phyloP scores from a whole-genome alignment of 225 moss, liverwort and hornwort genomes.

The Polytrichum commune region DNA sequence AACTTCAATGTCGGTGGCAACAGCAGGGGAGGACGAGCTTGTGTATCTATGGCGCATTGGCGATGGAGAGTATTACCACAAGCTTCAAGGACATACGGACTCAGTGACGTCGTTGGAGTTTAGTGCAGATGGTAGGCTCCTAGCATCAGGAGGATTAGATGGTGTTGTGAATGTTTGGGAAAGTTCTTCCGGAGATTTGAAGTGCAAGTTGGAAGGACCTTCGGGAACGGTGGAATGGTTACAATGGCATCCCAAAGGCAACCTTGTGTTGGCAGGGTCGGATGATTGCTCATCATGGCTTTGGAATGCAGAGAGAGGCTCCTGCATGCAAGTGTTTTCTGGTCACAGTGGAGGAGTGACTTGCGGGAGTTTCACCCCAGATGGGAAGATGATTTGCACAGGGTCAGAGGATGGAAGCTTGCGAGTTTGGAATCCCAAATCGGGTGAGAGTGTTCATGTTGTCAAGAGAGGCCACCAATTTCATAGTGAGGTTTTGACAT shows the following conservation, averaged over 20 bases:
- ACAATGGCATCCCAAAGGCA: slow-evolving; percentile 59
- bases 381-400: slow-evolving; percentile 48
- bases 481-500: slow-evolving; percentile 35
- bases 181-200: slow-evolving; percentile 21
- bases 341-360: slow-evolving; percentile 50
- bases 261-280: slow-evolving; percentile 50
- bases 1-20: slow-evolving; percentile 44
- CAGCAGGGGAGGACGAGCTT: slow-evolving; percentile 56
- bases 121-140: slow-evolving; percentile 44
- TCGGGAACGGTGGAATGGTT: slow-evolving; percentile 42
- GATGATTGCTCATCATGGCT: slow-evolving; percentile 57
- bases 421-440: slow-evolving; percentile 56
- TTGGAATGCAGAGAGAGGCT: slow-evolving; percentile 51
- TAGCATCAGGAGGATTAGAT: slow-evolving; percentile 58
- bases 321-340: slow-evolving; percentile 44
- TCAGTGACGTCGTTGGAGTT: slow-evolving; percentile 43
- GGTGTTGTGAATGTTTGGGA: slow-evolving; percentile 62
- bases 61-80: slow-evolving; percentile 34
- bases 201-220: slow-evolving; percentile 52
- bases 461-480: slow-evolving; percentile 54
- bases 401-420: slow-evolving; percentile 45
- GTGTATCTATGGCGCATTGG: slow-evolving; percentile 54
- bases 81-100: slow-evolving; percentile 48
- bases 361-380: slow-evolving; percentile 58
- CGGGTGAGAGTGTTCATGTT: slow-evolving; percentile 34